Evolutionary conservation across 805 yeast genomes (phyloP), one percentile per base, ranked within the genome.

Genomic region (Zygotorulaspora sp.): DNA sequence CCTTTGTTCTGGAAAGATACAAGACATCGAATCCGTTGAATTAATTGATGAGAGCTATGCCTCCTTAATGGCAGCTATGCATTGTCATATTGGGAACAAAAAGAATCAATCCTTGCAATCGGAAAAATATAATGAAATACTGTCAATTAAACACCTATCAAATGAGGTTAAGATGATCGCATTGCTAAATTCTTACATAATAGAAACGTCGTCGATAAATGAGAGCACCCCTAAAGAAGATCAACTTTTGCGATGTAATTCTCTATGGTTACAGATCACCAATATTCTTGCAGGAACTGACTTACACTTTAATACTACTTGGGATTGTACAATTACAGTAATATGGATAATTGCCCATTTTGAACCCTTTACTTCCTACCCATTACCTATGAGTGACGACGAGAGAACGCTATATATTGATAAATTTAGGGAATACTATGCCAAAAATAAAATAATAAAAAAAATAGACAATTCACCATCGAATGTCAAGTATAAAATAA

Each of bases 311-410:
- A 58, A 55, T 31, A 32, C 44, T 11, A 42, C 52, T 18, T 58
- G 60, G 60, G 55, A 50, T 14, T 51, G 62, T 38, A 53, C 60
- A 1, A 33, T 48, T 14, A 41, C 49, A 2, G 34, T 61, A n/a
- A 14, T 57, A 4, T 57, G 63, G 60, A 44, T 58, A 7, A 47
- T 52, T 24, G 34, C 58, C 2, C 62, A 55, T 42, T 53, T 58
- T 23, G 59, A 61, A 18, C 62, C 63, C 0, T 61, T 61, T 29
- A 55, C 58, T 2, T 41, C 42, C 16, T 45, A 43, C 23, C 56
- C 62, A 8, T 38, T 58, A 32, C 56, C 62, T 2, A 43, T 52
- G n/a, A 47, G 39, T 8, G 58, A 57, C 18, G 51, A 43, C 4
- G 49, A 50, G 21, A 49, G 38, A 38, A 46, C 40, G 14, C 22